phyloP scores from a whole-genome alignment of 1,284 basidiomycete species.

The Ceratobasidium sp. region DNA sequence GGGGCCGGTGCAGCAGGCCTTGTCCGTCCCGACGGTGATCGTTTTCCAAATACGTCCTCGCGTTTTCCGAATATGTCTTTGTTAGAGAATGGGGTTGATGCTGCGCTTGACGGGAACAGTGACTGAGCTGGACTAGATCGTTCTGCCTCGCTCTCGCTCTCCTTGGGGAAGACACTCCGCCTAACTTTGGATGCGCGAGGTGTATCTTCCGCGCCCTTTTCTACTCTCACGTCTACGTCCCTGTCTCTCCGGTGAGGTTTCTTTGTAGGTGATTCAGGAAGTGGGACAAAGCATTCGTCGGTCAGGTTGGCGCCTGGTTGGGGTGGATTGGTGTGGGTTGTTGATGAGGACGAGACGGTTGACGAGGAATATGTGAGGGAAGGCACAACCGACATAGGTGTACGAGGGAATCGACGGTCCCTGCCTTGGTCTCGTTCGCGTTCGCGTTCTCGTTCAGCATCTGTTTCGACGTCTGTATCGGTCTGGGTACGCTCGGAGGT shows the following conservation, averaged over 20 bases:
- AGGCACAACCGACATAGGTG: conserved; percentile 18
- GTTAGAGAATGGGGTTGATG: background rate
- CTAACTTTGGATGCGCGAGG: conserved; percentile 31
- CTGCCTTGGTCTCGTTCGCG: background rate
- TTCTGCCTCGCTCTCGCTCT: too few species aligned
- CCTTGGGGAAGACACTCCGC: background rate
- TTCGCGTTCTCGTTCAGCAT: background rate
- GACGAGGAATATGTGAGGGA: conserved; percentile 39
- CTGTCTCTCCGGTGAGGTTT: background rate
- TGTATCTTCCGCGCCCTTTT: conserved; percentile 26
- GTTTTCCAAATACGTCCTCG: background rate
- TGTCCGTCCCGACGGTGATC: background rate
- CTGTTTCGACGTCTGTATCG: background rate
- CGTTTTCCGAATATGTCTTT: background rate
- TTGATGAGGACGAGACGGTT: conserved; percentile 39
- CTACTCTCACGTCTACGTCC: background rate
- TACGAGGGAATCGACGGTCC: conserved; percentile 29
- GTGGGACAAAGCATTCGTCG: conserved; percentile 35
- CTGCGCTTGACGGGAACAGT: background rate
- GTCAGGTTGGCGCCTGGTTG: conserved; percentile 4
- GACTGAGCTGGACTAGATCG: background rate
- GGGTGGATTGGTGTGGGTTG: conserved; percentile 15
- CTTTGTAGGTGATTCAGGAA: conserved; percentile 38
- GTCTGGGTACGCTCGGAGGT: background rate
- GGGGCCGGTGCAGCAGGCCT: background rate